Base-by-base conservation (phyloP, 2,329 filamentous ascomycete species). In the Cladophialophora bantiana region DNA sequence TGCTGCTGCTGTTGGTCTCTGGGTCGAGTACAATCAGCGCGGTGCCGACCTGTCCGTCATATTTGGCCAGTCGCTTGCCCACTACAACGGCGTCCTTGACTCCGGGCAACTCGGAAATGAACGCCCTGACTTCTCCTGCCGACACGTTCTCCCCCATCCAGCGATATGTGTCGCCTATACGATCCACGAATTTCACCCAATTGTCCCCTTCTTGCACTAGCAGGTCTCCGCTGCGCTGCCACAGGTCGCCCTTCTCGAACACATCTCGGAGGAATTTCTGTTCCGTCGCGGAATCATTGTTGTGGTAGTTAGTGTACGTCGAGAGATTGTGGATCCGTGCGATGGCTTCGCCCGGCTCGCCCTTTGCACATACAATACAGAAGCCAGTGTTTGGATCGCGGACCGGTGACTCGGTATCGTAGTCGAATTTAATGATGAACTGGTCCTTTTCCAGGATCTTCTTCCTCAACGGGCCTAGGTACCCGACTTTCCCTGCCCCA, bases 41-140 rank as follows among this genome's bases (percentile, higher is more conserved):
- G 20, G 80, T 81, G 52, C 82, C 82, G 36, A 80, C 81, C 75
- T 83, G 80, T 4, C 82, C 82, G 67, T 83, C 81, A 67, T 83
- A 83, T 20, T 76, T 75, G 52, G 67, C 68, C 15, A 84, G 71
- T 53, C 79, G 79, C 15, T 82, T 78, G 42, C 93, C 93, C 74
- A 96, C 96, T 26, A 96, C 92, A 73, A 95, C 96, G 32, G 91
- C 90, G 79, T 96, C 93, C 52, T 84, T 81, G 15, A 96, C 83
- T 0, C 82, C 81, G 0, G 88, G 81, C 74, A 94, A 89, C 0
- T 82, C 79, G 12, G 90, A 89, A 0, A 96, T 78, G 0, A 87
- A 86, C 73, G 92, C 87, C 18, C 89, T 86, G 15, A 96, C 93
- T 77, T 96, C 93, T 59, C 86, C 88, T 0, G 91, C 93, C 2